Conservation (phyloP, 345 rosid species). For the Acer yangbiense region DNA sequence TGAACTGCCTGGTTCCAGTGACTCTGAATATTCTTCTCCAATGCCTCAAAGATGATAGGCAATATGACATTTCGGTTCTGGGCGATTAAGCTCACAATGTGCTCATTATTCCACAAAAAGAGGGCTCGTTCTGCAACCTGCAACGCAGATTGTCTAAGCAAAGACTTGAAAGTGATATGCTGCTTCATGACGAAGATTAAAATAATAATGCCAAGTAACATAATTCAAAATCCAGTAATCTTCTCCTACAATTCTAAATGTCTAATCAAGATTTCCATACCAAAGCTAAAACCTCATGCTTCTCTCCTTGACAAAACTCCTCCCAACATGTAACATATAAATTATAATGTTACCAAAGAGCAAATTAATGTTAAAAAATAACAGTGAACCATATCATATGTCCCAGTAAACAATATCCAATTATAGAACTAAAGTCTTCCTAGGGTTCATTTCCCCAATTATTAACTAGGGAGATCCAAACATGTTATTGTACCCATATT, state of each 20-base stretch:
- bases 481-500: not conserved
- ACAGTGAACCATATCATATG: not conserved
- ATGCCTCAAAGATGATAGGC: slow-evolving; percentile 70
- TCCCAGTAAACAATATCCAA: not conserved
- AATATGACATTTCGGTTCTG: slow-evolving; percentile 66
- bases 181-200: not conserved
- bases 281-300: not conserved
- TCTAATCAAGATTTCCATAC: not conserved
- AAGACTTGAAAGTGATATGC: slow-evolving; percentile 6
- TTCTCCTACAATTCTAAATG: not conserved
- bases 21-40: slow-evolving; percentile 71
- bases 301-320: not conserved
- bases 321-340: not conserved
- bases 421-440: not conserved
- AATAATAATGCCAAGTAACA: not conserved
- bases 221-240: not conserved
- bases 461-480: not conserved
- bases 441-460: not conserved
- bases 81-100: slow-evolving; percentile 71
- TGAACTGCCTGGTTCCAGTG: slow-evolving; percentile 95
- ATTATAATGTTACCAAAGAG: not conserved
- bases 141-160: slow-evolving; percentile 26
- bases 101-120: slow-evolving; percentile 94
- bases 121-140: slow-evolving; percentile 93
- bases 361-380: not conserved